Evolutionary conservation across 225 moss, liverwort and hornwort genomes (phyloP), one percentile per base, ranked within the genome.

Genomic region (Physcomitrellopsis africana): DNA sequence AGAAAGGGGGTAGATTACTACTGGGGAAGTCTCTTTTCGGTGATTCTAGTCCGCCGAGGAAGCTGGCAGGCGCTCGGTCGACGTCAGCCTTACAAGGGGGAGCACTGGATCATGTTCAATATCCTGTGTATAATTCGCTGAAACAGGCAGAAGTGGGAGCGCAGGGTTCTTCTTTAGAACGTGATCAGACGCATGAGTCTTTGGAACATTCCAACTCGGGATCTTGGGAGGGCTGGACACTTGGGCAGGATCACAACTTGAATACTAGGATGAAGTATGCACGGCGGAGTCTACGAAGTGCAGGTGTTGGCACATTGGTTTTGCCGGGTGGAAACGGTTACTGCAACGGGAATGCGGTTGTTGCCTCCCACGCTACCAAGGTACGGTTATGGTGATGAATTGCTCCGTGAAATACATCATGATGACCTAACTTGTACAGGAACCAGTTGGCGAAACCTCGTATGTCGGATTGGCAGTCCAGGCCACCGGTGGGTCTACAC

Each of bases 231-330:
- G 75, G 67, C 67, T 76, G 75, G 75, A 76, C 75, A 16, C 37
- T 58, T 3, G 58, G 16, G 19, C 67, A 76, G 1, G 67, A 76
- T 48, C 75, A 67, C 67, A 75, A 75, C 49, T 37, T 37, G 32
- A 76, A 67, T 37, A 43, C 70, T 59, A 45, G n/a, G 18, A 15
- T 54, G 60, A 73, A 79, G 51, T 79, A 79, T 37, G 73, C 73
- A 14, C 79, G 79, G 51, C 73, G 79, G 73, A 79, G 79, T 5
- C 54, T 79, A 18, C 79, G 73, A 52, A 68, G 60, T 20, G 44
- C 68, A 44, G 73, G 60, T 53, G 60, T 8, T 47, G 73, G 27
- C 53, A 29, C 76, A 13, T 23, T 59, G 37, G 60, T 51, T 63
- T 70, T 18, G 54, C 70, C 26, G 42, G 13, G 63, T 55, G 32